Percentiles rank a stretch among this genome's conserved stretches.
Evolutionary conservation across 345 rosid genomes (phyloP).

Genomic region (Salix purpurea): DNA sequence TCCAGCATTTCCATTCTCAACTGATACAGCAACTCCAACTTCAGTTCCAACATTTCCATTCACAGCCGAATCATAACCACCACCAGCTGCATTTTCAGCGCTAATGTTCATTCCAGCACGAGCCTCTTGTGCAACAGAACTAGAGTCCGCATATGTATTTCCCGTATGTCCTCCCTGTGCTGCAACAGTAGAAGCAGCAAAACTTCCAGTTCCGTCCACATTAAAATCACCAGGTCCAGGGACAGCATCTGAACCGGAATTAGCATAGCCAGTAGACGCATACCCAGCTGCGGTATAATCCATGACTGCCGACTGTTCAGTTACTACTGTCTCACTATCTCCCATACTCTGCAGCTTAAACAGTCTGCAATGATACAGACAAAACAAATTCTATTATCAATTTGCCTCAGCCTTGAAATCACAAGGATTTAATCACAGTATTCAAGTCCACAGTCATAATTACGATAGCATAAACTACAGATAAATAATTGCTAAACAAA

Average conservation of each 20-base stretch:
- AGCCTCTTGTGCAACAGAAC: constrained; percentile 23
- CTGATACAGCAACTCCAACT: constrained; percentile 26
- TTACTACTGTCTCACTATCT: constrained; percentile 56
- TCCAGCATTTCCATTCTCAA: constrained; percentile 59
- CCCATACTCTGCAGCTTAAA: constrained; percentile 41
- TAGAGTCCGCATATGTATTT: constrained; percentile 16
- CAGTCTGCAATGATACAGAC: constrained; percentile 31
- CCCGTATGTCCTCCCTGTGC: constrained; percentile 23
- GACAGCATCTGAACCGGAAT: constrained; percentile 16
- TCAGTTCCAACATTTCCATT: constrained; percentile 52
- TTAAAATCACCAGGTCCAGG: constrained; percentile 20
- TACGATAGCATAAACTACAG: not conserved
- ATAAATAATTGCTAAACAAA: not conserved
- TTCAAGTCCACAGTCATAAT: not conserved
- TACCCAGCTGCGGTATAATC: constrained; percentile 34
- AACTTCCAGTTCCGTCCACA: constrained; percentile 34
- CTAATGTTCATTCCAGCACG: constrained; percentile 15
- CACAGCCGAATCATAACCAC: constrained; percentile 35
- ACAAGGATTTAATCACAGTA: not conserved
- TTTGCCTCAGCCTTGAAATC: not conserved
- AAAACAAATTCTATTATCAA: not conserved
- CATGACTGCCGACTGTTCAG: constrained; percentile 40
- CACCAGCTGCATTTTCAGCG: constrained; percentile 22
- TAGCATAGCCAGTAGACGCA: constrained; percentile 18
- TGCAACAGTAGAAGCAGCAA: constrained; percentile 26